Evolutionary conservation across 139 green algal species (phyloP), one percentile per base, ranked within the genome.

Genomic region (Raphidocelis subcapitata): DNA sequence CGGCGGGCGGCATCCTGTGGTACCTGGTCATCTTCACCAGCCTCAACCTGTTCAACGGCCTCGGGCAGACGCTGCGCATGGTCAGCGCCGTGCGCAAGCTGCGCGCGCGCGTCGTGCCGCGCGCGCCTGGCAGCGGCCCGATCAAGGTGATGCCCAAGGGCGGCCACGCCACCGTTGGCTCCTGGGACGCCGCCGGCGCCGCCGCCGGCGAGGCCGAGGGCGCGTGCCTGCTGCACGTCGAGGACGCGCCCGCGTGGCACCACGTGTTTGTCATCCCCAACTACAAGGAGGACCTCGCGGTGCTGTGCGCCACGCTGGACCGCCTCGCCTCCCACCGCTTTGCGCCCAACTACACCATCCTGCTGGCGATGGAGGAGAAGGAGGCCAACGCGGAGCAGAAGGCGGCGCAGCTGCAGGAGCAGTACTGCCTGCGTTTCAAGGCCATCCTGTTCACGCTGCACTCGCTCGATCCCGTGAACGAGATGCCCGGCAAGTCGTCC

Each of bases 201-300:
- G 61, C 47, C 28, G 70, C 69, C 24, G 59, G 63, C 32, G 21
- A 41, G 16, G 51, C 28, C 14, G 70, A 77, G 70, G 47, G 28
- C 32, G 47, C 69, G 26, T 47, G 46, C 1, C 61, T 77, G 31
- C 59, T 77, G n/a, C 59, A 62, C 55, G 26, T 31, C 5, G 55
- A 62, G 10, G 24, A 21, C 3, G 24, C 16, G 59, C 69, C 56
- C 46, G 31, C 67, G 69, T 77, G 70, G 67, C 54, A 74, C 55
- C 79, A 84, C 59, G 69, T 72, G 29, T 84, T 84, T 46, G 59
- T 84, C 26, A 81, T 84, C 62, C 79, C 79, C 23, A 84, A 84
- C 49, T 84, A 81, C 47, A 78, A 81, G 46, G 79, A 84, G 69
- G 66, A 78, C 28, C 61, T 79, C 24, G 32, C 32, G n/a, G 63